Evolutionary conservation across 305 asterid species (phyloP), one percentile per base, ranked within the genome.

Genomic region (Lippia alba): DNA sequence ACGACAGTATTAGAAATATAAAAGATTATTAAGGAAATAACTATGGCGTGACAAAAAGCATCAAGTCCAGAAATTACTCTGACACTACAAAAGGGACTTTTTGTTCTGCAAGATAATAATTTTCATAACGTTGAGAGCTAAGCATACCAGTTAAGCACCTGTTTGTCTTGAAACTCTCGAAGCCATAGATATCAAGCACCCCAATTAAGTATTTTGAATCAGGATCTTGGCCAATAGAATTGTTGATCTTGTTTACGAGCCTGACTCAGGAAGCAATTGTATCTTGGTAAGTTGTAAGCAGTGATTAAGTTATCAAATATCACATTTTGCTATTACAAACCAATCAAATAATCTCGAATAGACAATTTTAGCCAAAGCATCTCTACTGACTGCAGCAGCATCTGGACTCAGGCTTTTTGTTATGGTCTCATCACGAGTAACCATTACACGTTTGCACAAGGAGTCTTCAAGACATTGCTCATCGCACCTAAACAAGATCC

Each of bases 111-210:
- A 71, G 69, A 81, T 73, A 82, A 78, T 67, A 81, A 73, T 82
- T 74, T 74, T 79, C 74, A 76, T 74, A 74, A 87, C 75, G 86
- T 76, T 16, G 84, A 87, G 88, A 80, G 74, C 83, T 84, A 91
- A 91, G 98, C 98, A 83, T 93, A 93, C 98, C 97, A 65, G 93
- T 87, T 86, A 91, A 93, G 98, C 98, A 93, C 98, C 98, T 93
- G 98, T 93, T 92, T 87, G 95, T 89, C 95, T 90, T 93, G 98
- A 93, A 93, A 87, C 97, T 91, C 91, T 93, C 98, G 57, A 93
- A 93, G 79, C 98, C 98, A 85, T 93, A 93, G 51, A 93, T 93
- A 83, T 93, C 98, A 80, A 93, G 94, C 80, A 93, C 95, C 75
- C 98, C 98, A 66, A 93, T 91, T 78, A 91, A 86, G 74, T 74